A percentile compares a stretch with the other conserved stretches of the same genome.
phyloP scores from a whole-genome alignment of 768 basidiomycete genomes.

The Amanita exitialis region DNA sequence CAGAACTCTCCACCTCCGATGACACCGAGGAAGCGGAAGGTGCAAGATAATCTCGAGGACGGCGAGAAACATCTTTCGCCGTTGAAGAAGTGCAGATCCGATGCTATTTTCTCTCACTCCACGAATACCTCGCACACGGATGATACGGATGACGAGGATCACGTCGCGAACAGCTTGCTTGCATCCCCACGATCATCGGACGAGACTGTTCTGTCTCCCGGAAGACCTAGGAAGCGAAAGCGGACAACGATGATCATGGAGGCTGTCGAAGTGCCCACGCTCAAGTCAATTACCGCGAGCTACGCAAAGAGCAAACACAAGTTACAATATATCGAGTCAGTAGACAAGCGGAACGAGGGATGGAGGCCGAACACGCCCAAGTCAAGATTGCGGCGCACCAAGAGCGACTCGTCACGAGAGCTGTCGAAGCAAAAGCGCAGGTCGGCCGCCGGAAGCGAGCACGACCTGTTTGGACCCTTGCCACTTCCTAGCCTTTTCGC shows the following conservation, averaged over 20 bases:
- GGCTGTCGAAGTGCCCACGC: constrained; percentile 13
- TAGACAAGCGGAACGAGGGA: neutral
- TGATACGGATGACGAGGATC: constrained; percentile 4
- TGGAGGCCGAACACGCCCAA: neutral
- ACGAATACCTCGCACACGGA: neutral
- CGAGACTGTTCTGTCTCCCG: neutral
- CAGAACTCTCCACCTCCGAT: neutral
- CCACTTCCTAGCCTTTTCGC: neutral
- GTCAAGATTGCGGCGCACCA: neutral
- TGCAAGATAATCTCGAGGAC: constrained; percentile 17
- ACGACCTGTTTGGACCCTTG: neutral
- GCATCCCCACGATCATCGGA: neutral
- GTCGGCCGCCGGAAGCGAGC: neutral
- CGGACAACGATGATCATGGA: constrained; percentile 13
- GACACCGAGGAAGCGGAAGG: constrained; percentile 34
- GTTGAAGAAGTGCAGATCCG: constrained; percentile 14
- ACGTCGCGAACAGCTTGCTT: neutral
- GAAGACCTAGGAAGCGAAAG: neutral
- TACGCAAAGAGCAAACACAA: neutral
- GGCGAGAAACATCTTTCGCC: constrained; percentile 14
- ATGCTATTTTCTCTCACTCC: constrained; percentile 8
- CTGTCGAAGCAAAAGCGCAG: neutral
- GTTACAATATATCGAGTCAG: neutral
- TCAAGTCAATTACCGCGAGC: neutral
- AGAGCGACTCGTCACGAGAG: neutral